A percentile compares a stretch with the other conserved stretches of the same genome.
Conservation (phyloP, 352 stramenopile species). For the Phytopythium helicoides region DNA sequence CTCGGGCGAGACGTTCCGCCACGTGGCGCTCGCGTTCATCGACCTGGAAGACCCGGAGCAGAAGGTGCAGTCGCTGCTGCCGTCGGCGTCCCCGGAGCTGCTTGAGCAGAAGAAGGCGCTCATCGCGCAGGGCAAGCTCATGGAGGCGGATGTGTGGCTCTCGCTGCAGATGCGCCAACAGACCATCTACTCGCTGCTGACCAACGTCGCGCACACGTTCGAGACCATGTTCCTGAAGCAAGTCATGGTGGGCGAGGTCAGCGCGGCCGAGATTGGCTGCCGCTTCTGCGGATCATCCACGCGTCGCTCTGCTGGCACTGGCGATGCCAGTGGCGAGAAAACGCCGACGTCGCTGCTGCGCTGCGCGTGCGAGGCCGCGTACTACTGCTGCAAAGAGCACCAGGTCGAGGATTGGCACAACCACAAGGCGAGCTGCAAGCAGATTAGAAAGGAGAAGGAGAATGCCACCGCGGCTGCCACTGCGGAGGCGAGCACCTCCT, state of each 20-base stretch:
- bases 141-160: slow-evolving; percentile 84
- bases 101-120: slow-evolving; percentile 62
- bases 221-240: slow-evolving; percentile 81
- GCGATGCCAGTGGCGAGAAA: slow-evolving; percentile 1
- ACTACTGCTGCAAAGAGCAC: slow-evolving; percentile 86
- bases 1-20: slow-evolving; percentile 76
- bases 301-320: slow-evolving; percentile 9
- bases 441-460: slow-evolving; percentile 49
- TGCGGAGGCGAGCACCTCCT: background rate
- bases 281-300: slow-evolving; percentile 60
- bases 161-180: slow-evolving; percentile 86
- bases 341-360: slow-evolving; percentile 38
- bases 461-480: slow-evolving; percentile 6
- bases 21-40: slow-evolving; percentile 77
- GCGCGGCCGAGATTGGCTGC: slow-evolving; percentile 58
- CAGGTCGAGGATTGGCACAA: slow-evolving; percentile 80
- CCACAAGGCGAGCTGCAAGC: slow-evolving; percentile 77
- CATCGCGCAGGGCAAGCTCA: slow-evolving; percentile 68
- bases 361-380: slow-evolving; percentile 71
- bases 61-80: slow-evolving; percentile 74
- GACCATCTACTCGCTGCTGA: slow-evolving; percentile 75
- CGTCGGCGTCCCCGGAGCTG: slow-evolving; percentile 49
- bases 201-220: slow-evolving; percentile 81
- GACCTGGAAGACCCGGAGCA: slow-evolving; percentile 70
- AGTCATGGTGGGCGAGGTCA: slow-evolving; percentile 64